Base-by-base conservation (phyloP, 805 yeast species). In the Ogataea nakhonphanomensis region DNA sequence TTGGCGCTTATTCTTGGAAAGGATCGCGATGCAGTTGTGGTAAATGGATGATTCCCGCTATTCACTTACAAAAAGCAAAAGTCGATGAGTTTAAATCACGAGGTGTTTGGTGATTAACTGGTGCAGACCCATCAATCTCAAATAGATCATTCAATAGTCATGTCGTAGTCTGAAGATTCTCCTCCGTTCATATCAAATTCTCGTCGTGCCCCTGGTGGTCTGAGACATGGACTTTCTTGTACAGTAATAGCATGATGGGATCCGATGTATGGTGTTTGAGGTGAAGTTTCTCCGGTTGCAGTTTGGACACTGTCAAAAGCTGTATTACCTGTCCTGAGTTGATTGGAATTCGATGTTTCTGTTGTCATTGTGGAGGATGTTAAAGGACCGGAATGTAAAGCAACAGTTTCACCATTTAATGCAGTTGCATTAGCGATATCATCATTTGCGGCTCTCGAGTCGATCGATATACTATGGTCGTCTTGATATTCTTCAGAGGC, bases 21-120 rank as follows among this genome's bases (percentile, higher is more conserved):
- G 99, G 99, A 0, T 79, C 91, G 2, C 69, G 95, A 53, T 93
- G 99, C 61, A 79, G 93, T 43, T 93, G 99, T 62, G 97, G 97
- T 2, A 79, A 78, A 53, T 93, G 99, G 99, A 81, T 91, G 71
- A 75, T 87, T 8, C 99, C 99, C 0, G 95, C 95, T 1, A 73
- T 93, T 44, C 87, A 85, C 59, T 62, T 93, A 40, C 89, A 81
- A 59, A 69, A 80, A 22, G 83, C 89, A 6, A 85, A 86, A 58
- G 91, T 87, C 5, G 97, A 91, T 58, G 77, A 78, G 44, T 69
- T 79, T 37, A 60, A 50, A 15, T 21, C 27, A 12, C 8, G 25
- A 11, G 10, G 15, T 9, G 6, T 34, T 29, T 17, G 17, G 22
- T 12, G 26, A 24, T 17, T 17, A 17, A 5, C 3, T 17, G 20